These are phyloP conservation scores for Aspergillus carlsbadensis DNA, from an alignment of 495 filamentous ascomycete species.

Conservation along the genomic window DNA sequence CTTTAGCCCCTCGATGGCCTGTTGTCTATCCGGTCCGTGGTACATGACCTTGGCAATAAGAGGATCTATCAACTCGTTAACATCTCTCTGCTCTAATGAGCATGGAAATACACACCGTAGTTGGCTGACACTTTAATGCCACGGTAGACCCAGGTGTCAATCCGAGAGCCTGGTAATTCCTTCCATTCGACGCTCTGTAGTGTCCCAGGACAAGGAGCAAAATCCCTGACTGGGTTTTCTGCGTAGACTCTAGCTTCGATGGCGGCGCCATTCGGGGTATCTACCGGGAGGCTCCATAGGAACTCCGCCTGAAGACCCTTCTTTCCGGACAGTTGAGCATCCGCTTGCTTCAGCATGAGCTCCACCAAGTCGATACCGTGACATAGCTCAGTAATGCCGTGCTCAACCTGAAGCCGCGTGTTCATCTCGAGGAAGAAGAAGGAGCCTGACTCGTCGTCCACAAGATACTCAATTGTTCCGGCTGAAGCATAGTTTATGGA, in stretches of 20 bases:
- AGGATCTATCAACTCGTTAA: constrained; percentile 41
- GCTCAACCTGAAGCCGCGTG: constrained; percentile 66
- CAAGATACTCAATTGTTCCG: constrained; percentile 65
- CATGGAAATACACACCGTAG: constrained; percentile 40
- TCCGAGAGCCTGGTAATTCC: constrained; percentile 40
- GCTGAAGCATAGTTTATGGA: constrained; percentile 57
- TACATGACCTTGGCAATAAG: constrained; percentile 64
- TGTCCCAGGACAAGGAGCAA: constrained; percentile 55
- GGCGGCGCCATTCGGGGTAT: constrained; percentile 41
- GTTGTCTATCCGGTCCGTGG: constrained; percentile 39
- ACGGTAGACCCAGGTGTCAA: constrained; percentile 62
- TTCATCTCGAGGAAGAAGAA: constrained; percentile 74
- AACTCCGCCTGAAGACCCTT: constrained; percentile 35
- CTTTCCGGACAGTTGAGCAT: constrained; percentile 40
- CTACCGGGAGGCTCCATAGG: constrained; percentile 32
- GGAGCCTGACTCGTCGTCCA: constrained; percentile 55
- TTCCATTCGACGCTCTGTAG: constrained; percentile 56
- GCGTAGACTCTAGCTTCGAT: constrained; percentile 64
- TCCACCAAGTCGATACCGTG: constrained; percentile 60
- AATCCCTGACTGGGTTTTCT: constrained; percentile 58
- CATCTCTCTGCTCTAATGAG: not conserved
- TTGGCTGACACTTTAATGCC: constrained; percentile 54
- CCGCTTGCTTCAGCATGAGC: constrained; percentile 54
- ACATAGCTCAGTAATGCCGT: constrained; percentile 62
- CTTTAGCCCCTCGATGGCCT: constrained; percentile 45